A percentile compares a stretch with the other conserved stretches of the same genome.
These are phyloP conservation scores for Daldinia eschscholtzii DNA, from an alignment of 2,329 filamentous ascomycete genomes.

Conservation along the genomic window DNA sequence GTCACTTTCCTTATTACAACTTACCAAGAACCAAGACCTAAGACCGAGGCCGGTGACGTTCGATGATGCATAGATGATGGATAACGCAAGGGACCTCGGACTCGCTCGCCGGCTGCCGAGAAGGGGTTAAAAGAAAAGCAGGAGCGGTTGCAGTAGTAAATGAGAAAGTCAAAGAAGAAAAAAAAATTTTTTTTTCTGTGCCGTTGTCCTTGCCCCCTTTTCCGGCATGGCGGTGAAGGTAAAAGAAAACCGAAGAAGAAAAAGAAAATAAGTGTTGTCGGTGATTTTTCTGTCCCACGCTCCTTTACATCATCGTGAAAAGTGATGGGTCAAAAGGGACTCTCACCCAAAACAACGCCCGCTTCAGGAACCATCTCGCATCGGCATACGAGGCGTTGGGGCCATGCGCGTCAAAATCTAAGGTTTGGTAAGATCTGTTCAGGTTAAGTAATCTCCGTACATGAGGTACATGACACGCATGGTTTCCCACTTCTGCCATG, in stretches of 20 bases:
- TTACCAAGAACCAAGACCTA: slow-evolving; percentile 5
- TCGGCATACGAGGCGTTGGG: slow-evolving; percentile 36
- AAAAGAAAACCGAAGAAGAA: slow-evolving; percentile 14
- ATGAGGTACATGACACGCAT: not conserved
- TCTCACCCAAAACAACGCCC: slow-evolving; percentile 22
- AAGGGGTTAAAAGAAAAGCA: slow-evolving; percentile 27
- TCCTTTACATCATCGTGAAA: slow-evolving; percentile 32
- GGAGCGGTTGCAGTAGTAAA: slow-evolving; percentile 19
- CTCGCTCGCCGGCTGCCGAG: slow-evolving; percentile 21
- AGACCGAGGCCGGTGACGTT: slow-evolving; percentile 31
- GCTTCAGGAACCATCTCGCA: slow-evolving; percentile 41
- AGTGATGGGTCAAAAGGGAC: slow-evolving; percentile 31
- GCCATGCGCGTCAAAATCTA: slow-evolving; percentile 36
- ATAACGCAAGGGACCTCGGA: slow-evolving; percentile 34
- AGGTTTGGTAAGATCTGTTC: slow-evolving; percentile 34
- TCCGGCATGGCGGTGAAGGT: slow-evolving; percentile 27
- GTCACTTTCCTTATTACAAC: slow-evolving; percentile 24
- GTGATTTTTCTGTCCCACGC: slow-evolving; percentile 3
- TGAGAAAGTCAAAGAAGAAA: slow-evolving; percentile 9
- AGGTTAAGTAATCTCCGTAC: slow-evolving; percentile 24
- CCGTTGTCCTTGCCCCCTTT: slow-evolving; percentile 1
- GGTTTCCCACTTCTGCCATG: not conserved
- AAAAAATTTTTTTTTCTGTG: slow-evolving; percentile 15
- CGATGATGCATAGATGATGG: slow-evolving; percentile 39
- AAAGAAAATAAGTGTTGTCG: slow-evolving; percentile 17